Conservation (phyloP, 2,329 filamentous ascomycete species). For the Amphichorda felina region DNA sequence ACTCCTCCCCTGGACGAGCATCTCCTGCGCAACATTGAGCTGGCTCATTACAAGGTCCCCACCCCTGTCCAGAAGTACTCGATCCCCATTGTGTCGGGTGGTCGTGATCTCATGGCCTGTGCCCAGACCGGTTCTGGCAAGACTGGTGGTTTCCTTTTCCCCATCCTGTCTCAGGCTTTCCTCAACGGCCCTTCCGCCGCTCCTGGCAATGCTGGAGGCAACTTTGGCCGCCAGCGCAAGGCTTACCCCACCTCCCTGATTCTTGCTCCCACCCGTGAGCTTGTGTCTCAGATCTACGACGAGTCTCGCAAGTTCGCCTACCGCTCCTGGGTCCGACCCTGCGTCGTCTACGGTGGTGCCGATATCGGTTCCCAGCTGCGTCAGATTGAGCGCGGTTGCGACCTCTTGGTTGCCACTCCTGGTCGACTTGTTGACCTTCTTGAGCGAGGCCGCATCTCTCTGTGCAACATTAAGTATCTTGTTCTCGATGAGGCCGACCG, state of each 20-base stretch:
- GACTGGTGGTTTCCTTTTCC: conserved; percentile 98
- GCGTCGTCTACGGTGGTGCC: conserved; percentile 97
- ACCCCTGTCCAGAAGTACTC: conserved; percentile 99
- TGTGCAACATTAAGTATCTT: conserved; percentile 98
- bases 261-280: conserved; percentile 90
- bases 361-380: conserved; percentile 97
- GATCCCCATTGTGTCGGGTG: conserved; percentile 95
- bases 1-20: conserved; percentile 95
- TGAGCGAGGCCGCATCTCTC: conserved; percentile 94
- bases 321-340: conserved; percentile 96
- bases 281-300: conserved; percentile 97
- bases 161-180: conserved; percentile 96
- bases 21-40: conserved; percentile 81
- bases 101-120: conserved; percentile 98
- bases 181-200: conserved; percentile 68
- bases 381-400: conserved; percentile 93
- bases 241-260: conserved; percentile 95
- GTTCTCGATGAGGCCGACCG: conserved; percentile 98
- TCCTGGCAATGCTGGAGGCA: conserved; percentile 49
- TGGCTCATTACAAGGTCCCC: conserved; percentile 88
- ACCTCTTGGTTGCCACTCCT: conserved; percentile 92
- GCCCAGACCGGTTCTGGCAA: conserved; percentile 99
- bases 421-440: conserved; percentile 96
- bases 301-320: conserved; percentile 97
- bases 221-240: conserved; percentile 90